A percentile compares a stretch with the other conserved stretches of the same genome.
phyloP scores from a whole-genome alignment of 176 grass and related monocot species.

The Triticum monococcum region DNA sequence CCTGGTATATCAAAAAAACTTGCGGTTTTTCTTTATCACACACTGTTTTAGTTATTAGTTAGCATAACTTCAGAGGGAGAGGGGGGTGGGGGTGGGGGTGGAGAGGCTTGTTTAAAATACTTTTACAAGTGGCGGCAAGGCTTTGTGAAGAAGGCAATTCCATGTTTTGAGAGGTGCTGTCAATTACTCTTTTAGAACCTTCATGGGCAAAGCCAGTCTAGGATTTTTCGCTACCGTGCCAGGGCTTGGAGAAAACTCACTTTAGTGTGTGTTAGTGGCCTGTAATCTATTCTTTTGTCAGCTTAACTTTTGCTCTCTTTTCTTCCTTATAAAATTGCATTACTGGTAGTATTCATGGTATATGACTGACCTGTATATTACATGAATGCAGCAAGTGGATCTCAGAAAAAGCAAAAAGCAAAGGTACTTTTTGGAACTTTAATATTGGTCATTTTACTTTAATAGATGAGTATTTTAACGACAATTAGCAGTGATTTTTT shows the following conservation, averaged over 20 bases:
- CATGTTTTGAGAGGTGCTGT: not conserved
- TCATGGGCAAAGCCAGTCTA: not conserved
- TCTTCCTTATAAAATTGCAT: not conserved
- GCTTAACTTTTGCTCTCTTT: not conserved
- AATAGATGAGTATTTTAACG: not conserved
- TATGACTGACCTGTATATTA: slow-evolving; percentile 14
- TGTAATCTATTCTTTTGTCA: not conserved
- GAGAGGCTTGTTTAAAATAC: not conserved
- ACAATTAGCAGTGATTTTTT: not conserved
- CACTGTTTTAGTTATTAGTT: too few species aligned
- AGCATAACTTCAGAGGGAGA: too few species aligned
- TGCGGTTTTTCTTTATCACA: not conserved
- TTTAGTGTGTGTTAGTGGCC: not conserved
- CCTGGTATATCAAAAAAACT: not conserved
- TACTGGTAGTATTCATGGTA: not conserved
- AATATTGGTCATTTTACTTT: not conserved
- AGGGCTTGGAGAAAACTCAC: not conserved
- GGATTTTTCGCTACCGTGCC: not conserved
- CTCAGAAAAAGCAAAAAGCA: slow-evolving; percentile 35
- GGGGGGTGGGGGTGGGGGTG: too few species aligned
- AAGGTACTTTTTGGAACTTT: slow-evolving; percentile 35
- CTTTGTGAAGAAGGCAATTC: not conserved
- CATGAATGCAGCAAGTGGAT: slow-evolving; percentile 39
- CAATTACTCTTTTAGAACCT: not conserved
- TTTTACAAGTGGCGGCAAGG: not conserved